A percentile compares a stretch with the other conserved stretches of the same genome.
Evolutionary conservation across 371 early-diverging fungal genomes (phyloP).

Genomic region (Dentiscutata heterogama): DNA sequence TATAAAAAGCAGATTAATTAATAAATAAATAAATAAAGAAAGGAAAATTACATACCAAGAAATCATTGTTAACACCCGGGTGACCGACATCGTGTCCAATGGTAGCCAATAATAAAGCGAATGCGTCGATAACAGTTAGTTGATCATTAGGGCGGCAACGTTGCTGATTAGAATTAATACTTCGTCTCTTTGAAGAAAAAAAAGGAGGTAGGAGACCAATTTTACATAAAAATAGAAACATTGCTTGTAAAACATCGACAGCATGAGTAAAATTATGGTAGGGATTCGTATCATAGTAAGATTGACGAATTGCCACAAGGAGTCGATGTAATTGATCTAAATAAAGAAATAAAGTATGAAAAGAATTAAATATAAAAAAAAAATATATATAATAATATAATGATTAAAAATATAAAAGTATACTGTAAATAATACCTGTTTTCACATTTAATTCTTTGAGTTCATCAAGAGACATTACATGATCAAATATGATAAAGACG

Average conservation of each 20-base stretch:
- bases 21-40: neutral
- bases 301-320: constrained; percentile 66
- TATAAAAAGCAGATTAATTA: neutral
- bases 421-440: constrained; percentile 64
- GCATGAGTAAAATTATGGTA: constrained; percentile 91
- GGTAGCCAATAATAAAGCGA: constrained; percentile 81
- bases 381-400: neutral
- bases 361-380: neutral
- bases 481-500: constrained; percentile 71
- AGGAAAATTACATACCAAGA: constrained; percentile 62
- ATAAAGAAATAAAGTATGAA: constrained; percentile 19
- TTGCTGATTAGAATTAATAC: constrained; percentile 42
- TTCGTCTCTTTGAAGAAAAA: constrained; percentile 11
- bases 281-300: constrained; percentile 79
- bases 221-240: constrained; percentile 74
- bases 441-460: constrained; percentile 61
- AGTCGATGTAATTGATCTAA: constrained; percentile 68
- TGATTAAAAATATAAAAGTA: constrained; percentile 18
- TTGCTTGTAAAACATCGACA: constrained; percentile 86
- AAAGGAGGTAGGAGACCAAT: constrained; percentile 65
- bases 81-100: constrained; percentile 90
- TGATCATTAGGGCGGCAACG: constrained; percentile 62
- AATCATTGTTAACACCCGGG: constrained; percentile 87
- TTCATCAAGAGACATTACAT: constrained; percentile 67
- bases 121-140: constrained; percentile 72